phyloP scores from a whole-genome alignment of 164 flowering plant genomes.

The Echeveria elegans region DNA sequence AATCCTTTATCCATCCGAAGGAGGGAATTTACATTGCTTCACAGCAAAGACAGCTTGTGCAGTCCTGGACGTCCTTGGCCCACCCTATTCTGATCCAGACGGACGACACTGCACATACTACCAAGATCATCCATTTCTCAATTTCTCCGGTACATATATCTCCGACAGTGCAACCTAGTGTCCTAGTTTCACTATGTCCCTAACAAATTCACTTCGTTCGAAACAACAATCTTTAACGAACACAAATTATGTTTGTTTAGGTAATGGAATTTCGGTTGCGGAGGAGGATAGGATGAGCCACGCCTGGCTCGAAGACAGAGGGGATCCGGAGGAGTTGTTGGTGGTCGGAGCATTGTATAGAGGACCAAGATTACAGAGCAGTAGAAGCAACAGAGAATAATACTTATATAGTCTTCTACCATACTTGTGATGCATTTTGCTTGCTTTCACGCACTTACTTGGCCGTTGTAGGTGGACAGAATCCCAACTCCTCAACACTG shows the following conservation, averaged over 20 bases:
- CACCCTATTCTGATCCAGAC: constrained; percentile 60
- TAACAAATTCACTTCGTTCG: no score
- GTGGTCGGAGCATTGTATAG: constrained; percentile 32
- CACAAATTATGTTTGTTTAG: neutral
- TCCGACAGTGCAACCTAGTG: no score
- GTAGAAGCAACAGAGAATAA: no score
- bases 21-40: constrained; percentile 75
- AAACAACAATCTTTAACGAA: neutral
- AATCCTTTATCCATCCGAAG: constrained; percentile 53
- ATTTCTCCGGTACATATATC: constrained; percentile 41
- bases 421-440: no score
- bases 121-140: constrained; percentile 30
- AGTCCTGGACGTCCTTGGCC: constrained; percentile 64
- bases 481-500: neutral
- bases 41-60: constrained; percentile 61
- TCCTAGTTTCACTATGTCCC: no score
- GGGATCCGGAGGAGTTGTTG: constrained; percentile 28
- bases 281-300: constrained; percentile 30
- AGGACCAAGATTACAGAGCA: constrained; percentile 33
- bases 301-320: constrained; percentile 53
- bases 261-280: constrained; percentile 23
- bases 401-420: no score
- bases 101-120: constrained; percentile 65
- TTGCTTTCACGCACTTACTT: neutral
- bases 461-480: neutral